A percentile compares a stretch with the other conserved stretches of the same genome.
Evolutionary conservation across 2,329 filamentous ascomycete species (phyloP).

Genomic region (Verticillium alfalfae): DNA sequence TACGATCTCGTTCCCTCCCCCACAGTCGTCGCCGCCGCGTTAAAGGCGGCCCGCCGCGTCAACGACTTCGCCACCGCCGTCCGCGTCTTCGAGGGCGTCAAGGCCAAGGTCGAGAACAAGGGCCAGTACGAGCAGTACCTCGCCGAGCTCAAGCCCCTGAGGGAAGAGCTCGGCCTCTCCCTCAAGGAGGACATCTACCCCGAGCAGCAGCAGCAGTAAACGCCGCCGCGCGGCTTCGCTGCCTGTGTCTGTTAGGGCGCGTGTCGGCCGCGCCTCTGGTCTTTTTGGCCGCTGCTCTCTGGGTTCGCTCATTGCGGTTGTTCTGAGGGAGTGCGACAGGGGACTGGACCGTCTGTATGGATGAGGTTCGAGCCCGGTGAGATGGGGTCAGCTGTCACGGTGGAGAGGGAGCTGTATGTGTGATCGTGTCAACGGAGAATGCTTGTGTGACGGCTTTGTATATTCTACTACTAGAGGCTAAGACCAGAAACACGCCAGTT

Average conservation of each 20-base stretch:
- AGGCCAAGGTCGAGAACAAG: slow-evolving; percentile 99
- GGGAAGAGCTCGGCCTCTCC: slow-evolving; percentile 86
- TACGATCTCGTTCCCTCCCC: slow-evolving; percentile 98
- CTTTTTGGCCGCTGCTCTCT: neutral
- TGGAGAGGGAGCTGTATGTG: neutral
- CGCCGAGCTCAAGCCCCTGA: slow-evolving; percentile 82
- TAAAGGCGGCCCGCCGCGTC: slow-evolving; percentile 90
- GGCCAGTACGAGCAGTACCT: slow-evolving; percentile 96
- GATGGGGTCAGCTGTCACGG: neutral
- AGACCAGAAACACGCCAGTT: slow-evolving; percentile 7
- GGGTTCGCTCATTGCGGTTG: too few relatives aligned
- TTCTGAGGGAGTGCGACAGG: too few relatives aligned
- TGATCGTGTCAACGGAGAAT: neutral
- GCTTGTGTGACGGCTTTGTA: slow-evolving; percentile 19
- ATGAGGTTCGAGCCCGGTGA: neutral
- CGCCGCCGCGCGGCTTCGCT: neutral
- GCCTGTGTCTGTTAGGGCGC: neutral
- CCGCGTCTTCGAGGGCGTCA: slow-evolving; percentile 97
- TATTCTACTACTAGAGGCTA: slow-evolving; percentile 23
- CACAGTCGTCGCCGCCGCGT: slow-evolving; percentile 82
- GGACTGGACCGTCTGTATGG: neutral
- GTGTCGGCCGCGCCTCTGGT: neutral
- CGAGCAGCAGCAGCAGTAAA: slow-evolving; percentile 40
- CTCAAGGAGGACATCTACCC: slow-evolving; percentile 94
- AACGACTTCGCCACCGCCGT: slow-evolving; percentile 99